A percentile compares a stretch with the other conserved stretches of the same genome.
Conservation (phyloP, 192 early-diverging fungal species). For the Coemansia sp. region DNA sequence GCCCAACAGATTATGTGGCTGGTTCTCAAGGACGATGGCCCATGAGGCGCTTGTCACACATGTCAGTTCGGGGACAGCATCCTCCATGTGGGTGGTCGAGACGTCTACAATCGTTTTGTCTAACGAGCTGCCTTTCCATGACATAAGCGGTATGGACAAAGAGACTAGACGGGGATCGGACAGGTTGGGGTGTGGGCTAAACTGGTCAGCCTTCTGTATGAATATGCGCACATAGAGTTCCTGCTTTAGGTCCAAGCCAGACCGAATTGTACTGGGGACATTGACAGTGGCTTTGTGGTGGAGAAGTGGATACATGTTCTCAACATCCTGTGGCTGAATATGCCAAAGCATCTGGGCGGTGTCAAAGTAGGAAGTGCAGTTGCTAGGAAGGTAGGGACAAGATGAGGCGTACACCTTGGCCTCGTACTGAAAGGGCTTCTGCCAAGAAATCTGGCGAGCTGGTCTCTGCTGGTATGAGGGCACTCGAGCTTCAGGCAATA, state of each 20-base stretch:
- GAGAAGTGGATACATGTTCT: conserved; percentile 9
- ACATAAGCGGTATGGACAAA: not conserved
- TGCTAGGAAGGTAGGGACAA: not conserved
- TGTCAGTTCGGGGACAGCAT: not conserved
- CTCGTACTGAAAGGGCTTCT: conserved; percentile 10
- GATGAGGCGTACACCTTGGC: conserved; percentile 17
- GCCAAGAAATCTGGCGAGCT: conserved; percentile 1
- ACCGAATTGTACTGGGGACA: not conserved
- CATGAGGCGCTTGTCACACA: not conserved
- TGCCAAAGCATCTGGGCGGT: conserved; percentile 22
- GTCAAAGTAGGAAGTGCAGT: conserved; percentile 11
- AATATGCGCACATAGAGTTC: conserved; percentile 13
- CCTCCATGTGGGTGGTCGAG: not conserved
- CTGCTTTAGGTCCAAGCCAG: not conserved
- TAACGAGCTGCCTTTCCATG: not conserved
- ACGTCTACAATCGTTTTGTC: not conserved
- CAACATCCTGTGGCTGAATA: conserved; percentile 5
- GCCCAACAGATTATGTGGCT: not conserved
- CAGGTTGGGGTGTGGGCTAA: conserved; percentile 9
- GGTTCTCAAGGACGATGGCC: conserved; percentile 11
- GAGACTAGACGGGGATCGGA: conserved; percentile 8
- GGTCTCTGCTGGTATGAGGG: not conserved
- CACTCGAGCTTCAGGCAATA: too few species aligned
- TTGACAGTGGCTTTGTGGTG: not conserved
- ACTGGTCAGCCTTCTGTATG: conserved; percentile 6